A percentile compares a stretch with the other conserved stretches of the same genome.
Conservation (phyloP, 345 rosid genomes). For the Excoecaria agallocha region DNA sequence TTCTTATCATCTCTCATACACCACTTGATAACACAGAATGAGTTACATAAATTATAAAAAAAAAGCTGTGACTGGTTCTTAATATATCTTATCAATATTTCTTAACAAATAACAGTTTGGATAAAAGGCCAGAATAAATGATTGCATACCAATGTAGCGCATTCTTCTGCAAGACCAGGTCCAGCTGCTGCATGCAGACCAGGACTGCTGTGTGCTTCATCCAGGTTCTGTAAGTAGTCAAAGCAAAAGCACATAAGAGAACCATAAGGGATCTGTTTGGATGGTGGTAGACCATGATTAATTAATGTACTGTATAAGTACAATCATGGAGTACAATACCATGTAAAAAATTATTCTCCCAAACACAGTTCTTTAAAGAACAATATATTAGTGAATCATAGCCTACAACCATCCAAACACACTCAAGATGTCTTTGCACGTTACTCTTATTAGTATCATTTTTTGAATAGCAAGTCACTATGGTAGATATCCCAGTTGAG, state of each 20-base stretch:
- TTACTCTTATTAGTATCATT: not conserved
- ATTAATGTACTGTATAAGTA: too few relatives aligned
- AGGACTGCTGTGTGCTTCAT: constrained; percentile 85
- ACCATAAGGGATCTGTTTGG: not conserved
- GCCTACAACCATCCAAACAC: too few relatives aligned
- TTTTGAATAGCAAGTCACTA: not conserved
- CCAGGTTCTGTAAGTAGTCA: constrained; percentile 66
- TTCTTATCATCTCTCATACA: constrained; percentile 9
- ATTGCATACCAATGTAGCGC: constrained; percentile 65
- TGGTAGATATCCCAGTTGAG: not conserved
- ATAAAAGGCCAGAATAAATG: constrained; percentile 3
- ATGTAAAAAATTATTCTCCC: too few relatives aligned
- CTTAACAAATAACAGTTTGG: constrained; percentile 3
- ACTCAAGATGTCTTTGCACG: not conserved
- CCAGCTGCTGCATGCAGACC: constrained; percentile 99
- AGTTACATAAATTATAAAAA: not conserved
- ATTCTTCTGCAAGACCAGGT: constrained; percentile 93
- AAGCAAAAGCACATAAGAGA: constrained; percentile 15
- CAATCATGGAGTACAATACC: too few relatives aligned
- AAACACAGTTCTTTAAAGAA: too few relatives aligned
- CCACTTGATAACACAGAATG: too few relatives aligned
- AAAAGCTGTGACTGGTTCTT: not conserved
- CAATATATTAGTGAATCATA: too few relatives aligned
- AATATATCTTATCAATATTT: not conserved
- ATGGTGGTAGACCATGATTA: too few relatives aligned